Conservation (phyloP, 2,329 filamentous ascomycete species). For the Samsoniella hepiali region DNA sequence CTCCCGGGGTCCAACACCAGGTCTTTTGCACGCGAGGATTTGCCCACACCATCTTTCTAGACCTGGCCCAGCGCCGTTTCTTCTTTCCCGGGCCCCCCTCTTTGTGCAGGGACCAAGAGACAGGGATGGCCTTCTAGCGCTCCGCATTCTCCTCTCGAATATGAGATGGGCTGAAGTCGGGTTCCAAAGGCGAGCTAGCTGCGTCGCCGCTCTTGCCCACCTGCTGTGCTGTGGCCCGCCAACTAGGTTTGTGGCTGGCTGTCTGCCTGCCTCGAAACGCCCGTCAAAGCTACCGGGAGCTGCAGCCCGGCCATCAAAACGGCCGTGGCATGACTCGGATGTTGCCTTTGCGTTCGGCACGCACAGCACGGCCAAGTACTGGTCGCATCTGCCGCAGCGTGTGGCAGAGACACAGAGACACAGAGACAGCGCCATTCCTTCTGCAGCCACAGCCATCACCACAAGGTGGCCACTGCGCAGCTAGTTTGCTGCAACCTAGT, state of each 20-base stretch:
- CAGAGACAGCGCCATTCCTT: background rate
- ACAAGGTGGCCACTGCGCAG: background rate
- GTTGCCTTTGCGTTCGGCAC: background rate
- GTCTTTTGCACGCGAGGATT: constrained; percentile 14
- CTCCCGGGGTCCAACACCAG: constrained; percentile 6
- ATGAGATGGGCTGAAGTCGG: constrained; percentile 12
- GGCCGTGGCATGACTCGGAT: background rate
- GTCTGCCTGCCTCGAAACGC: background rate
- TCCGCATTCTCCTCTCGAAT: background rate
- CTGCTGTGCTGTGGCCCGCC: background rate
- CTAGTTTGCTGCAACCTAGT: background rate
- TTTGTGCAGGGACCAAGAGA: background rate
- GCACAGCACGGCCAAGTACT: too few relatives aligned
- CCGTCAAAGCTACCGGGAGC: background rate
- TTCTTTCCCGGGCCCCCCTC: background rate
- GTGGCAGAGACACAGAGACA: background rate
- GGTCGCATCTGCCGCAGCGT: background rate
- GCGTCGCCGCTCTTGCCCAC: constrained; percentile 3
- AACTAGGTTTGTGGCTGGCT: background rate
- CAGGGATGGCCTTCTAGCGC: constrained; percentile 3
- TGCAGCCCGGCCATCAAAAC: background rate
- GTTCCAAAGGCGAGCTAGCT: constrained; percentile 14
- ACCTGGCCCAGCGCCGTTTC: constrained; percentile 9
- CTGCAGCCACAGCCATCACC: background rate
- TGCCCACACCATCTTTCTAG: constrained; percentile 8